Conservation (phyloP, 2,329 filamentous ascomycete species). For the Hymenoscyphus repandus region DNA sequence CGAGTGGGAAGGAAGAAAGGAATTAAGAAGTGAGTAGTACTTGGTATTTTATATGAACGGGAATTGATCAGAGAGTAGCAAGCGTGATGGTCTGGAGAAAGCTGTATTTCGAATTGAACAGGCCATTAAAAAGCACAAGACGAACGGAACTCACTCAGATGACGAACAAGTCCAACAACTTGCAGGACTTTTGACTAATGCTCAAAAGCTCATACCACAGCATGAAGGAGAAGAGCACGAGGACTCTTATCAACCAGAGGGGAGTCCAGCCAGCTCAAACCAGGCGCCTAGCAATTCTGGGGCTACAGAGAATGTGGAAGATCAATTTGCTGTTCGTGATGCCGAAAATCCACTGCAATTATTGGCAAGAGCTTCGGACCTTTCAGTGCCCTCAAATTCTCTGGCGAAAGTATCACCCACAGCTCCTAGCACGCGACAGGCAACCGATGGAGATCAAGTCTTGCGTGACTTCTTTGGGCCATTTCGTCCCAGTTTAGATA, state of each 20-base stretch:
- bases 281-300: not conserved
- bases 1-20: constrained; percentile 70
- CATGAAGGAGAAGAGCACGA: constrained; percentile 19
- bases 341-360: constrained; percentile 71
- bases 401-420: constrained; percentile 3
- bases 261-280: constrained; percentile 2
- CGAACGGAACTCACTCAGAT: constrained; percentile 34
- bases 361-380: constrained; percentile 66
- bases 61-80: constrained; percentile 42
- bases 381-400: constrained; percentile 31
- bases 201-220: constrained; percentile 36
- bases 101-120: constrained; percentile 70
- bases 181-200: constrained; percentile 45
- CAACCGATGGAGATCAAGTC: constrained; percentile 36
- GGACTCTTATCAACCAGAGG: not conserved
- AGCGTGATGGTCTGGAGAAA: constrained; percentile 69
- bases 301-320: constrained; percentile 32
- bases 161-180: constrained; percentile 39
- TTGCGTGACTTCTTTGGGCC: constrained; percentile 64
- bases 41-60: not conserved
- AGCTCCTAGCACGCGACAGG: not conserved
- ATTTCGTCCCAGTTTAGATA: constrained; percentile 56
- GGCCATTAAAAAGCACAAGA: constrained; percentile 52
- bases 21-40: constrained; percentile 60
- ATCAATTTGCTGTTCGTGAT: constrained; percentile 60